Percentiles rank a stretch among this genome's conserved stretches.
These are phyloP conservation scores for Fragilaria crotonensis DNA, from an alignment of 108 stramenopile species.

Conservation along the genomic window DNA sequence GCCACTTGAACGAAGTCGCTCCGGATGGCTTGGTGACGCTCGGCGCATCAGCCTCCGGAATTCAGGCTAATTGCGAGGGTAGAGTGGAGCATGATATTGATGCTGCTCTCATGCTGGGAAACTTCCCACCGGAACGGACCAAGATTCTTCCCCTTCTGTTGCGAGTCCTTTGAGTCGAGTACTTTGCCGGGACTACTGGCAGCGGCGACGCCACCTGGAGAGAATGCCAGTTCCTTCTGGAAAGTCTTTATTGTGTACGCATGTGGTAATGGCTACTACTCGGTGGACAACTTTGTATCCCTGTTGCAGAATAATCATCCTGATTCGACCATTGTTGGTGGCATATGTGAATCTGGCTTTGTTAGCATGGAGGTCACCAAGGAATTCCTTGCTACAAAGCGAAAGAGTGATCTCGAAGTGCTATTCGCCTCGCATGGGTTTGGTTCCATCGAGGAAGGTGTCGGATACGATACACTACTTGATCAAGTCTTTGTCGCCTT, in stretches of 20 bases:
- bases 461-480: conserved; percentile 7
- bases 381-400: conserved; percentile 12
- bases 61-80: conserved; percentile 23
- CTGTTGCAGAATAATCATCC: conserved; percentile 22
- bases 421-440: neutral
- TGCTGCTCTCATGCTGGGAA: conserved; percentile 20
- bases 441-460: neutral
- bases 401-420: conserved; percentile 5
- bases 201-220: neutral
- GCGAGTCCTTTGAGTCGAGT: neutral
- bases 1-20: neutral
- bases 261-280: conserved; percentile 10
- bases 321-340: conserved; percentile 40
- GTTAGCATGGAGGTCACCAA: conserved; percentile 18
- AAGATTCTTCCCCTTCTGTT: conserved; percentile 32
- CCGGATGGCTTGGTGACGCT: conserved; percentile 14
- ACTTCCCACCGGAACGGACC: conserved; percentile 21
- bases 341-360: conserved; percentile 31
- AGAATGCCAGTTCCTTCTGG: conserved; percentile 6
- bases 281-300: conserved; percentile 17
- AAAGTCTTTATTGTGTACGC: conserved; percentile 45
- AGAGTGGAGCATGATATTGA: conserved; percentile 15
- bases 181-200: neutral
- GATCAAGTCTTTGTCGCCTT: conserved; percentile 12
- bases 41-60: conserved; percentile 15